Base-by-base conservation (phyloP, 2,329 filamentous ascomycete genomes). In the Ophiostoma angusticollis region DNA sequence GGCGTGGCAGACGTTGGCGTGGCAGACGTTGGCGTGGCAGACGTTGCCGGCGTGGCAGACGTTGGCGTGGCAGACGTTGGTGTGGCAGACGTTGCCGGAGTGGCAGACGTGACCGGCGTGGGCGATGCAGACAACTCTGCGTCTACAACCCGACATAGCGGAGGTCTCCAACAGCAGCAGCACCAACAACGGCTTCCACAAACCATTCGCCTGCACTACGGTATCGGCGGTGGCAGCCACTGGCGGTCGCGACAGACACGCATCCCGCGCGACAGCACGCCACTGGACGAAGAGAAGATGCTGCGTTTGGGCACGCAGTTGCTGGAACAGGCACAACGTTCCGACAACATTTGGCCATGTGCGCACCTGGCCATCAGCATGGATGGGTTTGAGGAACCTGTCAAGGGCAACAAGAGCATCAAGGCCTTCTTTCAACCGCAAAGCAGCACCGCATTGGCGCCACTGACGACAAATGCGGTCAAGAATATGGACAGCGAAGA, bases 291-390 rank as follows among this genome's bases (percentile, higher is more conserved):
- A 57, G 62, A 68, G 1, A 59, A 73, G 4, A 63, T 96, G 11
- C 83, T 86, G 51, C 76, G 80, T 14, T 67, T 93, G 27, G 81
- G 84, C 9, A 85, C 78, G 54, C 78, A 70, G 17, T 64, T 96
- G 14, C 66, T 96, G 4, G 70, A 70, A 18, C 86, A 94, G 50
- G 77, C 93, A 25, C 68, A 84, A 9, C 70, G 72, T 2, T 85
- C 93, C 48, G 85, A 84, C 1, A 66, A 70, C 37, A 78, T 83
- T 13, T 96, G 86, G 85, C 91, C 91, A 6, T 96, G 91, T 54
- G 68, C 77, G n/a, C 91, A 94, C 53, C 65, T 98, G 8, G 91
- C 84, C 42, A 62, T 96, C 32, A 87, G 81, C 47, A 84, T 96
- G 18, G 79, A 77, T n/a, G 87, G 85, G 0, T 95, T 96, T 47